Conservation (phyloP, 208 protist species). For the Blechomonas ayalai region DNA sequence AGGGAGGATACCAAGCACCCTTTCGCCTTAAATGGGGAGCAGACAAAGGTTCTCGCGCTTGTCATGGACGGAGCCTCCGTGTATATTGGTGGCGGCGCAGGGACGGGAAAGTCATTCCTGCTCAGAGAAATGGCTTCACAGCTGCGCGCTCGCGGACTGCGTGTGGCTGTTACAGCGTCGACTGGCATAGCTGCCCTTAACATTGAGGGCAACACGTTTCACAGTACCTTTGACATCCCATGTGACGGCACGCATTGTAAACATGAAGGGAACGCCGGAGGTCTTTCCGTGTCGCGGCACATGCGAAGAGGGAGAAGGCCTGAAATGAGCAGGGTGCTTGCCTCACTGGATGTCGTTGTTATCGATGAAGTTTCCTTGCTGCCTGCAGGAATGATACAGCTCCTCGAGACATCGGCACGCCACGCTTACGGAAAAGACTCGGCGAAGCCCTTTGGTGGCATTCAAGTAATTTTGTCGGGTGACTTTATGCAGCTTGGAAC, state of each 20-base stretch:
- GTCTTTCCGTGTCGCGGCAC: too few relatives aligned
- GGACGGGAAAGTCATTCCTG: conserved; percentile 64
- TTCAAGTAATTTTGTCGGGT: conserved; percentile 77
- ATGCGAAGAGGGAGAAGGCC: too few relatives aligned
- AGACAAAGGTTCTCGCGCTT: conserved; percentile 20
- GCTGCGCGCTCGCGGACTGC: conserved; percentile 15
- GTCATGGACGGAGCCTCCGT: conserved; percentile 44
- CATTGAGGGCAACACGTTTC: conserved; percentile 72
- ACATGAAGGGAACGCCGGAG: too few relatives aligned
- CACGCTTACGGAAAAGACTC: conserved; percentile 7
- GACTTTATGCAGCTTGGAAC: conserved; percentile 82
- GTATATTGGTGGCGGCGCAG: conserved; percentile 66
- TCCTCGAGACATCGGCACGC: conserved; percentile 31
- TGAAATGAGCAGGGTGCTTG: conserved; percentile 15
- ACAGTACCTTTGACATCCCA: conserved; percentile 57
- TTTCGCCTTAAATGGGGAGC: conserved; percentile 15
- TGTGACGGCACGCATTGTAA: conserved; percentile 14
- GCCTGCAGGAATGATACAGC: conserved; percentile 44
- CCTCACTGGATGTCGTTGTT: conserved; percentile 45
- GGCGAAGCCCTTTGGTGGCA: conserved; percentile 63
- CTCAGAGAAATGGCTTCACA: conserved; percentile 22
- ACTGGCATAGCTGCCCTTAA: conserved; percentile 63
- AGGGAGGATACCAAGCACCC: background rate
- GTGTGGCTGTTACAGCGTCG: conserved; percentile 48
- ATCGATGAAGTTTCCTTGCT: conserved; percentile 81